Conservation (phyloP, 106 monocot genomes). For the Acorus calamus region DNA sequence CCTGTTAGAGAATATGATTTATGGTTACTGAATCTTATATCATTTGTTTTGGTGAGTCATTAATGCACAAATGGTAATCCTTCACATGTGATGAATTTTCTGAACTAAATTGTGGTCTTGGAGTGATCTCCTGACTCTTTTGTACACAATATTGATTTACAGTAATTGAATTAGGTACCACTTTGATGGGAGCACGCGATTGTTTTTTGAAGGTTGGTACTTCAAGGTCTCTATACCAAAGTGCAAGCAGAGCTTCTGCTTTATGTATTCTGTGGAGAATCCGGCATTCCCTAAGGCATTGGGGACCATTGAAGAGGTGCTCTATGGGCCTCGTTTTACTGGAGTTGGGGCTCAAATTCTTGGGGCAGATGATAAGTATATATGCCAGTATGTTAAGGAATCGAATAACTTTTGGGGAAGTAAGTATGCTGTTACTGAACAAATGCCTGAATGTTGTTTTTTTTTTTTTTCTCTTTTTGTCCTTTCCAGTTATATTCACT, state of each 20-base stretch:
- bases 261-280: conserved; percentile 95
- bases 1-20: no score
- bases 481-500: no score
- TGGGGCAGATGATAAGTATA: conserved; percentile 91
- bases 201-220: conserved; percentile 95
- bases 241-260: conserved; percentile 78
- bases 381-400: conserved; percentile 57
- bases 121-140: background rate
- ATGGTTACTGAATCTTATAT: no score
- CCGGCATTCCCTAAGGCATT: conserved; percentile 72
- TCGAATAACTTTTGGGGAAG: conserved; percentile 92
- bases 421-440: conserved; percentile 19
- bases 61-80: no score
- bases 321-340: conserved; percentile 63
- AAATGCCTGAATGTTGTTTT: background rate
- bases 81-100: background rate
- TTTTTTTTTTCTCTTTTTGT: background rate
- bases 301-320: conserved; percentile 31
- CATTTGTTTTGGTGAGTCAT: no score
- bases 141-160: no score
- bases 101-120: background rate
- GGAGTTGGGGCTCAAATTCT: conserved; percentile 95
- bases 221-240: conserved; percentile 89
- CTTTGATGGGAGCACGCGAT: conserved; percentile 66
- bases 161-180: conserved; percentile 49